Evolutionary conservation across 495 filamentous ascomycete genomes (phyloP).

Genomic region (Lasiosphaeria ovina): DNA sequence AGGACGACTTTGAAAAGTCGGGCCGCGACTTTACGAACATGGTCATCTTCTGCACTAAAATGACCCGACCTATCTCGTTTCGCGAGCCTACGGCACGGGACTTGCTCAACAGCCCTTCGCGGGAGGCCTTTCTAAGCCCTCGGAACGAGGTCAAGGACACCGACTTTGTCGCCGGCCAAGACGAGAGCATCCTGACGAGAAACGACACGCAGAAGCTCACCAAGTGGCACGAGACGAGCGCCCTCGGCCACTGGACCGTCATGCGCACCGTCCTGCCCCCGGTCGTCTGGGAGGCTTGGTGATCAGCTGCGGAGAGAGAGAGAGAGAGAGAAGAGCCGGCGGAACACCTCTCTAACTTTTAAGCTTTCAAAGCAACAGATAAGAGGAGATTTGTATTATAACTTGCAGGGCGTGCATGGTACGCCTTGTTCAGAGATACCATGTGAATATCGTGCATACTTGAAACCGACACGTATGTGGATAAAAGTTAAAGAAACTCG

Average conservation of each 20-base stretch:
- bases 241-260: slow-evolving; percentile 82
- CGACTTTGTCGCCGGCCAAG: slow-evolving; percentile 39
- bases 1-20: slow-evolving; percentile 37
- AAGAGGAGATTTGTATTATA: too few relatives aligned
- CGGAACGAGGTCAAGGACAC: slow-evolving; percentile 64
- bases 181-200: slow-evolving; percentile 47
- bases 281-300: slow-evolving; percentile 88
- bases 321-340: neutral
- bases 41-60: slow-evolving; percentile 70
- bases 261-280: slow-evolving; percentile 83
- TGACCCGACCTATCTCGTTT: slow-evolving; percentile 54
- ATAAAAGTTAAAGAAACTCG: too few relatives aligned
- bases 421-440: too few relatives aligned
- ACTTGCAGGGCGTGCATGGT: too few relatives aligned
- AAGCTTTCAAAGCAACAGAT: too few relatives aligned
- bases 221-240: slow-evolving; percentile 69
- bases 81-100: slow-evolving; percentile 64
- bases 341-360: too few relatives aligned
- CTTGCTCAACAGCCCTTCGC: slow-evolving; percentile 65
- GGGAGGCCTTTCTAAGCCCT: slow-evolving; percentile 68
- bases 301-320: slow-evolving; percentile 19
- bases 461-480: too few relatives aligned
- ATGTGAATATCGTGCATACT: too few relatives aligned
- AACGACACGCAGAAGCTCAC: slow-evolving; percentile 60
- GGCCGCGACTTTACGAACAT: slow-evolving; percentile 83